A percentile compares a stretch with the other conserved stretches of the same genome.
phyloP scores from a whole-genome alignment of 345 rosid genomes.

The Eucalyptus globulus region DNA sequence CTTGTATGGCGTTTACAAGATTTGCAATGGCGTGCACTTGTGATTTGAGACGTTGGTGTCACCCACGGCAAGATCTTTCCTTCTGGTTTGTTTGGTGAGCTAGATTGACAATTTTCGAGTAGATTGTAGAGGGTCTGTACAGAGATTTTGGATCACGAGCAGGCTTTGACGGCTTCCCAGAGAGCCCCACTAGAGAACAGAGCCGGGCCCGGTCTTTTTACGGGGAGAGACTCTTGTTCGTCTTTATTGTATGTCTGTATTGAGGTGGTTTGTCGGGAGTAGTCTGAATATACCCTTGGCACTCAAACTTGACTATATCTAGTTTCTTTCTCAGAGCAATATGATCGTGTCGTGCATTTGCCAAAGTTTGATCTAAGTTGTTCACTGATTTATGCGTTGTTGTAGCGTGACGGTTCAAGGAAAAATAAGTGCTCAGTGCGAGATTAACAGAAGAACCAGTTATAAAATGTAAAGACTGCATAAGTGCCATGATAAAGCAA shows the following conservation, averaged over 20 bases:
- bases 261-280: neutral
- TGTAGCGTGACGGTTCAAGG: neutral
- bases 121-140: neutral
- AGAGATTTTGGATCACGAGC: neutral
- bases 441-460: neutral
- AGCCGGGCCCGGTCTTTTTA: neutral
- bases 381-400: neutral
- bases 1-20: conserved; percentile 33
- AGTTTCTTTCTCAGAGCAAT: neutral
- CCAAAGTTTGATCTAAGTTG: neutral
- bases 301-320: neutral
- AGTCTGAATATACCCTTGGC: neutral
- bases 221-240: neutral
- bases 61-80: neutral
- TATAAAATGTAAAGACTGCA: neutral
- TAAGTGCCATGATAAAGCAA: neutral
- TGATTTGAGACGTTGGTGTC: conserved; percentile 3
- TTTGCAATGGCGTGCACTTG: conserved; percentile 47
- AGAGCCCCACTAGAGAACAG: neutral
- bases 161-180: neutral
- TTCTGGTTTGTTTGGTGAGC: neutral
- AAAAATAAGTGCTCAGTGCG: neutral
- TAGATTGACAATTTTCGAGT: neutral
- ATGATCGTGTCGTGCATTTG: neutral
- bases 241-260: neutral